Conservation (phyloP, 495 filamentous ascomycete species). For the Aspergillus sparsus region DNA sequence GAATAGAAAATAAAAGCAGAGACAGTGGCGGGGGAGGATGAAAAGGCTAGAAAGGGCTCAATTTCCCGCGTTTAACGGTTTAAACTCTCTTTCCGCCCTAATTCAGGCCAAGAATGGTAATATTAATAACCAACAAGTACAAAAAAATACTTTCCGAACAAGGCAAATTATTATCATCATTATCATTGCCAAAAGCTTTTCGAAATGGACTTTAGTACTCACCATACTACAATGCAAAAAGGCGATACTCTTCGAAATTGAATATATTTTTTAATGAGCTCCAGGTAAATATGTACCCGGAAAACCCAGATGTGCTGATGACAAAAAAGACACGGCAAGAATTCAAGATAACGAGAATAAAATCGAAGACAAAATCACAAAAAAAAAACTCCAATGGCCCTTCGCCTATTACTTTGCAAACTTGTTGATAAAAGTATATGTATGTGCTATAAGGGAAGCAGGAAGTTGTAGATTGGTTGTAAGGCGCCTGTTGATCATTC, state of each 20-base stretch:
- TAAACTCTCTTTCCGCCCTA: conserved; percentile 11
- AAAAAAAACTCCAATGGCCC: conserved; percentile 33
- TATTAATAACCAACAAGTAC: neutral
- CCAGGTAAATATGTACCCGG: conserved; percentile 1
- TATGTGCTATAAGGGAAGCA: conserved; percentile 13
- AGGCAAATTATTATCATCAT: no score
- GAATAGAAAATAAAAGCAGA: neutral
- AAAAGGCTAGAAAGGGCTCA: conserved; percentile 1
- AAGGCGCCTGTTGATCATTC: conserved; percentile 40
- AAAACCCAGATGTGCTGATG: neutral
- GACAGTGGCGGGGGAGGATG: conserved; percentile 5
- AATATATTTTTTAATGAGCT: no score
- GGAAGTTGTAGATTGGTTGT: conserved; percentile 33
- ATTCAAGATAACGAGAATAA: conserved; percentile 20
- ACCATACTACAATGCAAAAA: no score
- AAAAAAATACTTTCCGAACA: no score
- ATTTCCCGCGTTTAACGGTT: conserved; percentile 12
- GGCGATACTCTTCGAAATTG: no score
- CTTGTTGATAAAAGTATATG: neutral
- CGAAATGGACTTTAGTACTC: no score
- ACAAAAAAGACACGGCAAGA: conserved; percentile 37
- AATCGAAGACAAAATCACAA: conserved; percentile 21
- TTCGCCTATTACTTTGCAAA: conserved; percentile 23
- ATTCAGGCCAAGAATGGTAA: neutral
- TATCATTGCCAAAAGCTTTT: no score